Conservation (phyloP, 371 early-diverging fungal species). For the Mortierella polycephala region DNA sequence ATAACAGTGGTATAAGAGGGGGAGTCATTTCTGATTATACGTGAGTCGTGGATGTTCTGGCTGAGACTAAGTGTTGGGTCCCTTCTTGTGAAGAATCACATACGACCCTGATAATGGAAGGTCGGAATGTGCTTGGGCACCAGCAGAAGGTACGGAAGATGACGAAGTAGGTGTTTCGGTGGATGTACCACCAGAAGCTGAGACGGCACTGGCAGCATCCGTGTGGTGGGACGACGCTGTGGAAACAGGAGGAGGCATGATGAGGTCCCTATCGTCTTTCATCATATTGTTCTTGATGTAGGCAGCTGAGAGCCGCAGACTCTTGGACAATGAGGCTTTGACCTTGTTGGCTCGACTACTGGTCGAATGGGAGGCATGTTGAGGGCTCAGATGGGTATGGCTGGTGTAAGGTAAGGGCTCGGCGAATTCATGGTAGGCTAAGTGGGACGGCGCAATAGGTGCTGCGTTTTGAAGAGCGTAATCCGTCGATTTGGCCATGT, state of each 20-base stretch:
- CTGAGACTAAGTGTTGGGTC: constrained; percentile 4
- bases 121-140: constrained; percentile 1
- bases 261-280: constrained; percentile 32
- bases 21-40: not conserved
- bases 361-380: not conserved
- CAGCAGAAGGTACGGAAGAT: not conserved
- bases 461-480: constrained; percentile 17
- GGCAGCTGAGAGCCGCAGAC: constrained; percentile 39
- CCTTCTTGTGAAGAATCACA: constrained; percentile 38
- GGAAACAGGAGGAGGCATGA: constrained; percentile 2
- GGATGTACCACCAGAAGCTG: not conserved
- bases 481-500: not conserved
- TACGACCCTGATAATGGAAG: constrained; percentile 34
- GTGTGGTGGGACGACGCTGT: too few relatives aligned
- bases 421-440: not conserved
- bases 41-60: too few relatives aligned
- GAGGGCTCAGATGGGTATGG: not conserved
- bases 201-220: constrained; percentile 8
- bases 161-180: not conserved
- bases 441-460: constrained; percentile 3
- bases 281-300: constrained; percentile 51
- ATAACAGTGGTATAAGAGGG: not conserved
- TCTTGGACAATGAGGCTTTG: constrained; percentile 45
- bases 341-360: constrained; percentile 42
- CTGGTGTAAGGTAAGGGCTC: constrained; percentile 1